Evolutionary conservation across 139 green algal genomes (phyloP).

Genomic region (Coelastrella sp.): DNA sequence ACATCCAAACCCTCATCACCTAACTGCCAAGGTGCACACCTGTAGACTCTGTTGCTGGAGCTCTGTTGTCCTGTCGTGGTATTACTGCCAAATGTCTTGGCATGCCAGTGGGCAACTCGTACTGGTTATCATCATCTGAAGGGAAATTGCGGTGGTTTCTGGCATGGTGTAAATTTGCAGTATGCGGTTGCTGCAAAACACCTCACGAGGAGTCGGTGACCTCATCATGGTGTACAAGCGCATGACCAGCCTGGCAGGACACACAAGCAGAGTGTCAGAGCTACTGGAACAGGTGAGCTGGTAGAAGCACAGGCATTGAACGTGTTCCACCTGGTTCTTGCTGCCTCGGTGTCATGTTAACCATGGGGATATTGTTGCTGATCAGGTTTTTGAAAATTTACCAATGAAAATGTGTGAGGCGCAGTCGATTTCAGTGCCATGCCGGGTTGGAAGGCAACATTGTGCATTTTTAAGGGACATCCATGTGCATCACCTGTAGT

Average conservation of each 20-base stretch:
- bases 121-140: no score
- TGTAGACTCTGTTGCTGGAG: no score
- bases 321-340: neutral
- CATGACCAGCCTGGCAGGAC: slow-evolving; percentile 86
- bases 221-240: slow-evolving; percentile 98
- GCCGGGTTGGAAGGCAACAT: no score
- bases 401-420: no score
- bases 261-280: slow-evolving; percentile 92
- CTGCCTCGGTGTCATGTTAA: neutral
- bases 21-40: no score
- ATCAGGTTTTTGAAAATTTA: no score
- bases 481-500: neutral
- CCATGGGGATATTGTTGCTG: no score
- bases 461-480: no score
- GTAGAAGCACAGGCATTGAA: neutral
- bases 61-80: neutral
- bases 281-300: slow-evolving; percentile 87
- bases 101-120: no score
- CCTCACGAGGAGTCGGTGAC: slow-evolving; percentile 88
- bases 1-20: no score
- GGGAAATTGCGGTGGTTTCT: neutral
- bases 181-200: slow-evolving; percentile 93
- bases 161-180: slow-evolving; percentile 22
- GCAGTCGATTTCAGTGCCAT: no score
- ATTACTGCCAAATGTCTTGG: no score